These are phyloP conservation scores for Scytalidium sp. DNA, from an alignment of 2,329 filamentous ascomycete species.

Conservation along the genomic window DNA sequence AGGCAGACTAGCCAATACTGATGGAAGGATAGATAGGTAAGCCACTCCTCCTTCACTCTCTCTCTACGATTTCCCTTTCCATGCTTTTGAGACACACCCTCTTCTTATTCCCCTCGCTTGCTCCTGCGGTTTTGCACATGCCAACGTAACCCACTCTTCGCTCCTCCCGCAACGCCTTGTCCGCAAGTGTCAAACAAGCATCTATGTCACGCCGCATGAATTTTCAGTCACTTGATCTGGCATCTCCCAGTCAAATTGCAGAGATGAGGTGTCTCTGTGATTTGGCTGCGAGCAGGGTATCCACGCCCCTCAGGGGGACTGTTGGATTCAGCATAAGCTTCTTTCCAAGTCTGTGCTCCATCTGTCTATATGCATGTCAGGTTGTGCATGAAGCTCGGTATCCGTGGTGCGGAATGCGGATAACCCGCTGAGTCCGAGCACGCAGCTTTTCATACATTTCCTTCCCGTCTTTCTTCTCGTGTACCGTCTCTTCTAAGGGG, in stretches of 20 bases:
- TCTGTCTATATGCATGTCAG: neutral
- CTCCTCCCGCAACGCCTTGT: neutral
- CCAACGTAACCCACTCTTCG: constrained; percentile 1
- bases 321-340: neutral
- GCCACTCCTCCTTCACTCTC: constrained; percentile 19
- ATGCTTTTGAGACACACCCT: constrained; percentile 1
- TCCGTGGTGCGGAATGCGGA: neutral
- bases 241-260: constrained; percentile 25
- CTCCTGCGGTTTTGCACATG: neutral
- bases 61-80: constrained; percentile 10
- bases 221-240: constrained; percentile 57
- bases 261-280: constrained; percentile 17
- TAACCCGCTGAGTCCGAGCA: neutral
- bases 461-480: neutral
- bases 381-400: neutral
- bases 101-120: constrained; percentile 1
- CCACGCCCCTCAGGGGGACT: no score
- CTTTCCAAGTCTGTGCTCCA: neutral
- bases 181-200: constrained; percentile 12
- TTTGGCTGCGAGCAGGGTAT: constrained; percentile 1
- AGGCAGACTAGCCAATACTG: constrained; percentile 68
- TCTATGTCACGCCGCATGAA: constrained; percentile 46
- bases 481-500: no score
- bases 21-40: constrained; percentile 87
- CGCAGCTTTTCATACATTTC: neutral